Evolutionary conservation across 2,329 filamentous ascomycete genomes (phyloP), one percentile per base, ranked within the genome.

Genomic region (Fusarium stilboides): DNA sequence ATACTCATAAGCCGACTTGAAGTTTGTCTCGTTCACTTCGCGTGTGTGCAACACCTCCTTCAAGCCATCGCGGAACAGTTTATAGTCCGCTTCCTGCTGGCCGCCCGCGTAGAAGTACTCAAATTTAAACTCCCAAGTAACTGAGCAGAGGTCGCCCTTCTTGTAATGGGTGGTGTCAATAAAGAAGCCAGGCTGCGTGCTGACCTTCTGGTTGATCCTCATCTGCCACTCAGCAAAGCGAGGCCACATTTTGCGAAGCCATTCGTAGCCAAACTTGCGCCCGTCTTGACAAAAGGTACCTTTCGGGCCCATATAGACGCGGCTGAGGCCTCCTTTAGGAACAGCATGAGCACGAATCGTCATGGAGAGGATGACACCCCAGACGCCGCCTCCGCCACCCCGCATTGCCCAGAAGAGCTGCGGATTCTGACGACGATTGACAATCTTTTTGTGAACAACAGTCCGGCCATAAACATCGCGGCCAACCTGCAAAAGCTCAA

Each of bases 111-210:
- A 60, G 15, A 60, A 19, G 1, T 60, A 60, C 34, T 49, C 40
- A 24, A 60, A 60, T 4, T 36, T 58, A 4, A 58, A 58, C 2
- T 8, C 17, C 43, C 52, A 60, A 1, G 57, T 58, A 1, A 47
- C 52, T 5, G 17, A 19, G 15, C 57, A 60, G 1, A 58, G 53
- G 2, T 49, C 15, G 0, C 42, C 42, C 4, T 60, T 49, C 9
- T 57, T 49, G 9, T 60, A 60, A 3, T 57, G 19, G 22, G n/a
- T 5, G 7, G 43, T 49, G 2, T 36, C 24, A 1, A 60, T 58
- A 6, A 60, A 58, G 22, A 60, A 60, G 19, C 15, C 36, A 6
- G 57, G 52, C 19, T 60, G 53, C 4, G 42, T 60, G 43, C 57
- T 60, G 8, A 58, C 43, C 36, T 60, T 60, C 3, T 42, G 36